Conservation (phyloP, 768 basidiomycete species). For the Neoboletus magnificus region DNA sequence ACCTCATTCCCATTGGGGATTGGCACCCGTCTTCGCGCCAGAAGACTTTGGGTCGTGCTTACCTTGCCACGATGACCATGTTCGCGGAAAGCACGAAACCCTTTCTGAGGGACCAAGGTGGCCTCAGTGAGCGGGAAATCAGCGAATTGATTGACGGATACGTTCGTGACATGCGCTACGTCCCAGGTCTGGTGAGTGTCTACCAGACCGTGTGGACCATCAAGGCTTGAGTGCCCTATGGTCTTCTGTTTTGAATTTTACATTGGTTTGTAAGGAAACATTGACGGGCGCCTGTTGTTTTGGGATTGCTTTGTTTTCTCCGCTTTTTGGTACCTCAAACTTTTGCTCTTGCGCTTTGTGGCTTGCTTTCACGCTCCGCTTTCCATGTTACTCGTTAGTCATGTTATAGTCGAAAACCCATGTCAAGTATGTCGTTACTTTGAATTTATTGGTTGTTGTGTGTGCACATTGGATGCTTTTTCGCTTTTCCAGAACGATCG, state of each 20-base stretch:
- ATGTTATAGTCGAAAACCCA: not conserved
- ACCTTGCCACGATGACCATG: conserved; percentile 36
- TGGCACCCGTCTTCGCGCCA: conserved; percentile 42
- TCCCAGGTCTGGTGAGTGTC: conserved; percentile 46
- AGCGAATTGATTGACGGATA: conserved; percentile 40
- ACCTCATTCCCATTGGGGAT: conserved; percentile 54
- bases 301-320: not conserved
- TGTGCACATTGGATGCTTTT: not conserved
- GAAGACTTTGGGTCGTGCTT: conserved; percentile 40
- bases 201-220: conserved; percentile 51
- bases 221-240: conserved; percentile 24
- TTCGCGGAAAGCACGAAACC: conserved; percentile 50
- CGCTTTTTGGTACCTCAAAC: not conserved
- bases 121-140: conserved; percentile 36
- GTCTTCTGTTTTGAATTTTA: not conserved
- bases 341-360: not conserved
- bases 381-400: not conserved
- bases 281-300: not conserved
- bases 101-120: conserved; percentile 41
- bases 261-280: not conserved
- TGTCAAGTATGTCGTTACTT: not conserved
- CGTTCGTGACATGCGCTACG: conserved; percentile 43
- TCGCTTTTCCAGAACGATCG: not conserved
- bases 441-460: not conserved
- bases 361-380: not conserved